Percentiles rank a stretch among this genome's conserved stretches.
phyloP scores from a whole-genome alignment of 352 stramenopile species.

The Pilasporangium apinafurcum region DNA sequence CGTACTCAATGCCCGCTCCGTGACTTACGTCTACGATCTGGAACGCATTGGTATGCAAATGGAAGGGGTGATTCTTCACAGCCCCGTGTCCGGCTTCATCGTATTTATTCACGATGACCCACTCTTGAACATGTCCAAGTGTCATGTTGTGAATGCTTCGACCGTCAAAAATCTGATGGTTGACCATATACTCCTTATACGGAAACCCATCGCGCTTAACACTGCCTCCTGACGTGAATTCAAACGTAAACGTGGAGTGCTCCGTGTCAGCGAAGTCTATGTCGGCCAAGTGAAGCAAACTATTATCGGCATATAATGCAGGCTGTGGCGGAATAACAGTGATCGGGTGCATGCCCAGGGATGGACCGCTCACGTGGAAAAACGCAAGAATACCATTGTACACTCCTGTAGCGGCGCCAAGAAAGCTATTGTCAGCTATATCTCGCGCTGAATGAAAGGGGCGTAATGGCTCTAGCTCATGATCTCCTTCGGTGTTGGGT shows the following conservation, averaged over 20 bases:
- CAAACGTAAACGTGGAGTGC: slow-evolving; percentile 33
- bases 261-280: slow-evolving; percentile 25
- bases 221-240: slow-evolving; percentile 45
- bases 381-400: slow-evolving; percentile 52
- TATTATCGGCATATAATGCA: slow-evolving; percentile 35
- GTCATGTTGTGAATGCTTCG: slow-evolving; percentile 40
- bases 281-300: slow-evolving; percentile 23
- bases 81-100: slow-evolving; percentile 32
- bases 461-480: slow-evolving; percentile 24
- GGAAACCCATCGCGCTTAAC: slow-evolving; percentile 48
- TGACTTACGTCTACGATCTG: slow-evolving; percentile 73
- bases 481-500: slow-evolving; percentile 9
- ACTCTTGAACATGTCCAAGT: slow-evolving; percentile 61
- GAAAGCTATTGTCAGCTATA: slow-evolving; percentile 24
- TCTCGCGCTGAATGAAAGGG: slow-evolving; percentile 51
- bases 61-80: slow-evolving; percentile 77
- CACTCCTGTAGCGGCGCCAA: slow-evolving; percentile 54
- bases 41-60: slow-evolving; percentile 83
- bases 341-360: slow-evolving; percentile 19
- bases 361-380: slow-evolving; percentile 40
- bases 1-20: slow-evolving; percentile 59
- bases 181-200: slow-evolving; percentile 77
- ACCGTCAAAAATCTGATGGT: slow-evolving; percentile 48
- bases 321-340: slow-evolving; percentile 21
- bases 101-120: slow-evolving; percentile 56